These are phyloP conservation scores for Puccinia novopanici DNA, from an alignment of 1,284 basidiomycete species.

Conservation along the genomic window DNA sequence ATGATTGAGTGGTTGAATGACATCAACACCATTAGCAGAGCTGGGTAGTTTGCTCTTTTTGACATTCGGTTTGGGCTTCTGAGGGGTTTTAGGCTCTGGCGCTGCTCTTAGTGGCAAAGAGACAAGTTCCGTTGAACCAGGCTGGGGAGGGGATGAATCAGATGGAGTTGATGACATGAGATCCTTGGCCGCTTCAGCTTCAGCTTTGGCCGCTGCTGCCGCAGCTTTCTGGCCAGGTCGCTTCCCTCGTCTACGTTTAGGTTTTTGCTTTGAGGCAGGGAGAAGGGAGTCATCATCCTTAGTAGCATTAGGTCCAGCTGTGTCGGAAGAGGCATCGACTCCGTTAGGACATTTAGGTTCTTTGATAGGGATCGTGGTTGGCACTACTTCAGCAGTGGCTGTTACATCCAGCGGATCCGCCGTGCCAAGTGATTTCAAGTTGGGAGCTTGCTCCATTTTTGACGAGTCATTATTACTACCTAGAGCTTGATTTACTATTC, in stretches of 20 bases:
- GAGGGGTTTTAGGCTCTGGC: constrained; percentile 15
- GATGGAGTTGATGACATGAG: constrained; percentile 3
- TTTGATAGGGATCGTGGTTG: constrained; percentile 15
- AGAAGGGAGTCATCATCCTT: constrained; percentile 56
- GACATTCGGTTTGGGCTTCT: constrained; percentile 20
- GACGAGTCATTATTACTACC: constrained; percentile 11
- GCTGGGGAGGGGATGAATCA: background rate
- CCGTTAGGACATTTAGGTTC: constrained; percentile 45
- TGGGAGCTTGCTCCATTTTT: background rate
- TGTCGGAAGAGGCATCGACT: constrained; percentile 51
- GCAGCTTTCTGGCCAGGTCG: constrained; percentile 62
- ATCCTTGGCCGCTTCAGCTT: constrained; percentile 59
- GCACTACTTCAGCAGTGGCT: background rate
- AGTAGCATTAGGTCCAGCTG: constrained; percentile 54
- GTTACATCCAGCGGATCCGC: constrained; percentile 9
- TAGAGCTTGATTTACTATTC: constrained; percentile 22
- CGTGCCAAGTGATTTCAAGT: background rate
- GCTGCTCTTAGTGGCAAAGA: background rate
- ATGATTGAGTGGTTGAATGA: background rate
- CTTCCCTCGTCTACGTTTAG: constrained; percentile 61
- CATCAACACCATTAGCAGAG: background rate
- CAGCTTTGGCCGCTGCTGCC: constrained; percentile 63
- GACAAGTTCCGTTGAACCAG: background rate
- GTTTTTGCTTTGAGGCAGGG: constrained; percentile 64
- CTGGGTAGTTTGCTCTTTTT: constrained; percentile 4